These are phyloP conservation scores for Sporothrix brasiliensis DNA, from an alignment of 2,329 filamentous ascomycete genomes.

Conservation along the genomic window DNA sequence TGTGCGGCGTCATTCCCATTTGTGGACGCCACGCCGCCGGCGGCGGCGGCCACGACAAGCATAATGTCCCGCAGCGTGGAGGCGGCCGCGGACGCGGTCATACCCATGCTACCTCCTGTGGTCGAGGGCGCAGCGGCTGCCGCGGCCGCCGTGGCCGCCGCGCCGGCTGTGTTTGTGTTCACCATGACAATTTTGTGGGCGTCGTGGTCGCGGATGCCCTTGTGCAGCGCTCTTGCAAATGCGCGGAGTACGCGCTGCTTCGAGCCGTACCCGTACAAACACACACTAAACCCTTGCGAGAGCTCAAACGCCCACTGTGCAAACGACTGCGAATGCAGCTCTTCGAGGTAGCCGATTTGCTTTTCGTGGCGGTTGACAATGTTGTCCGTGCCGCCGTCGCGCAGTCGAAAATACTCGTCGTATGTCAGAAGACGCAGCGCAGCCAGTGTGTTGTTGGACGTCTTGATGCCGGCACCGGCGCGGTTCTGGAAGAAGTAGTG, in stretches of 20 bases:
- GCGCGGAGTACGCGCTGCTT: constrained; percentile 74
- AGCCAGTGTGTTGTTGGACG: constrained; percentile 81
- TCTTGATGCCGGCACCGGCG: constrained; percentile 71
- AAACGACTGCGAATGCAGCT: constrained; percentile 78
- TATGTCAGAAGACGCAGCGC: constrained; percentile 78
- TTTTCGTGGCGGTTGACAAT: constrained; percentile 62
- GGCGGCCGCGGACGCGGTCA: constrained; percentile 30
- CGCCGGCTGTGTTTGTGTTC: constrained; percentile 68
- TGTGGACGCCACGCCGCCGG: constrained; percentile 45
- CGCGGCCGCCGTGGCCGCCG: constrained; percentile 50
- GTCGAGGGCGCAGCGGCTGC: constrained; percentile 55
- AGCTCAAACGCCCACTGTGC: constrained; percentile 93
- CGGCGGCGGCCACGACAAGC: constrained; percentile 66
- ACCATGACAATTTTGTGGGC: constrained; percentile 71
- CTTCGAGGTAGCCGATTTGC: constrained; percentile 71
- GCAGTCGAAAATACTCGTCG: constrained; percentile 81
- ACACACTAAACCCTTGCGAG: constrained; percentile 81
- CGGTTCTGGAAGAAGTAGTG: constrained; percentile 93
- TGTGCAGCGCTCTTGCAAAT: constrained; percentile 73
- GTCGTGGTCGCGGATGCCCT: constrained; percentile 44
- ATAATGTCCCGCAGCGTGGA: constrained; percentile 70
- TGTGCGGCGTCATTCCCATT: not conserved
- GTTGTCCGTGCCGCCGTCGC: constrained; percentile 59
- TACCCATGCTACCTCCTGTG: constrained; percentile 11
- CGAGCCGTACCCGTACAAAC: constrained; percentile 89